Evolutionary conservation across 352 stramenopile genomes (phyloP), one percentile per base, ranked within the genome.

Genomic region (Pythium sp.): DNA sequence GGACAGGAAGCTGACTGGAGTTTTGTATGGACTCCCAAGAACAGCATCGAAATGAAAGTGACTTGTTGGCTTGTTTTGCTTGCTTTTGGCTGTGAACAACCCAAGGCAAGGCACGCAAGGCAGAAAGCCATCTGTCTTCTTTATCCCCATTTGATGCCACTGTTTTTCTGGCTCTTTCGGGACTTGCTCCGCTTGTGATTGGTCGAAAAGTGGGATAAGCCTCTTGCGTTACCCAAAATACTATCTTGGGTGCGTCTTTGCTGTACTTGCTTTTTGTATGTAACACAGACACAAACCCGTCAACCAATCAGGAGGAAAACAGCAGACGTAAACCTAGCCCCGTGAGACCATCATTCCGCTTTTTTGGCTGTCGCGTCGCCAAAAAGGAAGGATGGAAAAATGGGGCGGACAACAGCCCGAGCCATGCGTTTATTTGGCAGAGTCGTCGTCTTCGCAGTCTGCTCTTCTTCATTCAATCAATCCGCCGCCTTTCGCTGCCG

Each of bases 91-190:
- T 26, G 24, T 26, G 18, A 24, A 24, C 47, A 28, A 22, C 8
- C 12, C 36, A 49, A 47, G 24, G 24, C 30, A 47, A 62, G 47
- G 57, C 57, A 62, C 57, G 38, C 57, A 62, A 58, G 54, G 54
- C 28, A 59, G 54, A 4, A 30, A 60, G 55, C 55, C 28, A 36
- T 20, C 26, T 22, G 11, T 9, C 9, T 28, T 26, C 22, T 32
- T 38, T 30, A 11, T 36, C 28, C 15, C 30, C 14, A 43, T 0
- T 60, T 32, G 51, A 62, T 43, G 18, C 32, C 58, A 41, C 58
- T 64, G 58, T 64, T 64, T 54, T 3, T 54, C 58, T 64, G 58
- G 58, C 58, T 64, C 58, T 64, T 54, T 64, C 58, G 11, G 46
- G 15, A 38, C 30, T 60, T 36, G 8, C 2, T 24, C 14, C 18